Evolutionary conservation across 495 filamentous ascomycete genomes (phyloP).

Genomic region (Xylaria grammica): DNA sequence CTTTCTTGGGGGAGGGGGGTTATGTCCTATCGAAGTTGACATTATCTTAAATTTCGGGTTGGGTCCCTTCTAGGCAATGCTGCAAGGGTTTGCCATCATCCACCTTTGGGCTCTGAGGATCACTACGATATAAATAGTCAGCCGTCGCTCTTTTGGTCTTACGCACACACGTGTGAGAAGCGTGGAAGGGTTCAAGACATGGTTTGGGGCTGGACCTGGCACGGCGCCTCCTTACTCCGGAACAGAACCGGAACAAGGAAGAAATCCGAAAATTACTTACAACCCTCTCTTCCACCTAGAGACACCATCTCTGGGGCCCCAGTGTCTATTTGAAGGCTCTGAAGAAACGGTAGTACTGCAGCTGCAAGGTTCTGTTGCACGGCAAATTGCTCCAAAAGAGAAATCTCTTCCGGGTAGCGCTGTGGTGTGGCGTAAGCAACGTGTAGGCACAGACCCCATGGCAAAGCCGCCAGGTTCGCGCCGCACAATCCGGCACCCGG

Average conservation of each 20-base stretch:
- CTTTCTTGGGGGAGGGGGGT: too few species aligned
- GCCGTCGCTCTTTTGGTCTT: neutral
- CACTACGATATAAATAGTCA: conserved; percentile 2
- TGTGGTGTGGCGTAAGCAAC: conserved; percentile 1
- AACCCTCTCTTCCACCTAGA: conserved; percentile 1
- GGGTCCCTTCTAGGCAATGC: neutral
- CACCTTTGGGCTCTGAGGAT: conserved; percentile 9
- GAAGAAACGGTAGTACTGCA: neutral
- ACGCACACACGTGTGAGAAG: neutral
- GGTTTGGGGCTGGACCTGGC: neutral
- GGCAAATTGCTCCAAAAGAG: conserved; percentile 13
- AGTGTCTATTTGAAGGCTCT: conserved; percentile 14
- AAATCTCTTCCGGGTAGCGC: conserved; percentile 1
- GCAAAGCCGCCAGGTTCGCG: conserved; percentile 11
- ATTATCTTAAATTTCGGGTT: too few species aligned
- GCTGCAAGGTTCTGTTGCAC: neutral
- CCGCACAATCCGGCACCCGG: conserved; percentile 10
- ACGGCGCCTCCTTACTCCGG: too few species aligned
- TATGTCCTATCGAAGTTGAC: too few species aligned
- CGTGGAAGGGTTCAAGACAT: neutral
- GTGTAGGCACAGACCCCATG: conserved; percentile 8
- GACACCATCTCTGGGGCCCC: neutral
- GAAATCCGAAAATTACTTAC: conserved; percentile 5
- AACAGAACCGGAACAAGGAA: neutral
- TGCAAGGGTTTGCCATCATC: conserved; percentile 15